Conservation (phyloP, 331 rosid species). For the Ulmus americana region DNA sequence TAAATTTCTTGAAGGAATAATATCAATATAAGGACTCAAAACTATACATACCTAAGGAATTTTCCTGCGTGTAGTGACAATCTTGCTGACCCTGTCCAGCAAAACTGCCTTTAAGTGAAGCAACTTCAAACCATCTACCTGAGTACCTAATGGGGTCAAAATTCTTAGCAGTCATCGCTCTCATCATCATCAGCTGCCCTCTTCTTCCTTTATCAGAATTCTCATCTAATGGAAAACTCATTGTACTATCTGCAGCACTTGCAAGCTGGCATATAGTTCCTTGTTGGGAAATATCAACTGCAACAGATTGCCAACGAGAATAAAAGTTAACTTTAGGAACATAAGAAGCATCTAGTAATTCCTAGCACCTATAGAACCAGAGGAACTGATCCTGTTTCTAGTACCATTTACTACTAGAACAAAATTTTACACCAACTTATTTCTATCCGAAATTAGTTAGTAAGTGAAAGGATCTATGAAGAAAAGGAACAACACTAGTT, state of each 20-base stretch:
- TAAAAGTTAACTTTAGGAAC: conserved; percentile 2
- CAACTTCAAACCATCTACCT: conserved; percentile 98
- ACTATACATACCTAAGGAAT: conserved; percentile 13
- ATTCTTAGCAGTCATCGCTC: conserved; percentile 81
- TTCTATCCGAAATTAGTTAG: too few relatives aligned
- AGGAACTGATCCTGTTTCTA: conserved; percentile 7
- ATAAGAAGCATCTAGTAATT: conserved; percentile 10
- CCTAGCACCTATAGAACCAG: conserved; percentile 21
- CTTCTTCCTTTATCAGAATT: conserved; percentile 38
- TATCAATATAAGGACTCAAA: background rate
- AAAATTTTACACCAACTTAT: background rate
- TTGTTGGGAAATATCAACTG: conserved; percentile 45
- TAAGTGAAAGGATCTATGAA: background rate
- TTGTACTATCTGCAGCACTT: conserved; percentile 34
- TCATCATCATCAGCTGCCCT: conserved; percentile 77
- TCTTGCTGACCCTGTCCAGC: conserved; percentile 96
- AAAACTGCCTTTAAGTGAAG: conserved; percentile 88
- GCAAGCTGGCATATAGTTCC: conserved; percentile 54
- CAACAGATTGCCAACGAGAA: conserved; percentile 48
- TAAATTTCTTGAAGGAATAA: background rate
- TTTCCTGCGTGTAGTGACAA: conserved; percentile 96
- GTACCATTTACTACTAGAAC: background rate
- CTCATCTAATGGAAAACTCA: conserved; percentile 43
- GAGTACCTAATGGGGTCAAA: conserved; percentile 77
- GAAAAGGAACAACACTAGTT: conserved; percentile 3